phyloP scores from a whole-genome alignment of 2,329 filamentous ascomycete species.

The Calycina herbarum region DNA sequence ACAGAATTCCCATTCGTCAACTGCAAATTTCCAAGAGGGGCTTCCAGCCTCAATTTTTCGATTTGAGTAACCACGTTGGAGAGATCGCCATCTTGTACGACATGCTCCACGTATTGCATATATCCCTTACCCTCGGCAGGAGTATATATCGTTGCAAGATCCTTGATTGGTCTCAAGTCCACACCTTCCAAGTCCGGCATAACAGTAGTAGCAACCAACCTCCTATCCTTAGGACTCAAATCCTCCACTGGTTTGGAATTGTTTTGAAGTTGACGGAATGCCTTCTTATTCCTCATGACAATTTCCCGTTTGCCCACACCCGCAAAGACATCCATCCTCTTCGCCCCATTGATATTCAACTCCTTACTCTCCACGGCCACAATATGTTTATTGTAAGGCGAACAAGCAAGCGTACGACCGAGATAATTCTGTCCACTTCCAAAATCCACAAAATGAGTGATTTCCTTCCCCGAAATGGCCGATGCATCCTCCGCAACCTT shows the following conservation, averaged over 20 bases:
- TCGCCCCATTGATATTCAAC: slow-evolving; percentile 83
- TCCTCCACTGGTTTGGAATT: slow-evolving; percentile 43
- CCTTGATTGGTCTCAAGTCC: slow-evolving; percentile 53
- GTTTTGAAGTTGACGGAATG: slow-evolving; percentile 50
- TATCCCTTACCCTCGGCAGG: slow-evolving; percentile 64
- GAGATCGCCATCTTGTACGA: slow-evolving; percentile 72
- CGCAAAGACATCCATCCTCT: slow-evolving; percentile 79
- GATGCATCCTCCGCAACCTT: slow-evolving; percentile 58
- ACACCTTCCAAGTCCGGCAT: slow-evolving; percentile 24
- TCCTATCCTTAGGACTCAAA: slow-evolving; percentile 44
- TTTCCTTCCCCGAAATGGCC: slow-evolving; percentile 53
- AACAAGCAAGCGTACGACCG: slow-evolving; percentile 79
- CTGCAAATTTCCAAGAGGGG: slow-evolving; percentile 19
- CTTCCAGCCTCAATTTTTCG: slow-evolving; percentile 42
- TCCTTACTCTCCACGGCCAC: slow-evolving; percentile 88
- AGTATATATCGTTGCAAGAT: slow-evolving; percentile 53
- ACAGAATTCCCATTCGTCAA: slow-evolving; percentile 27
- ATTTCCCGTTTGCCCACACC: slow-evolving; percentile 72
- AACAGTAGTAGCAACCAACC: slow-evolving; percentile 41
- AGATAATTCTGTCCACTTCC: slow-evolving; percentile 97
- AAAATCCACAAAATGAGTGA: slow-evolving; percentile 92
- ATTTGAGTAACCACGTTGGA: slow-evolving; percentile 65
- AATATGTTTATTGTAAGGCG: slow-evolving; percentile 82
- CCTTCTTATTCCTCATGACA: slow-evolving; percentile 80
- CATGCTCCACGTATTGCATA: slow-evolving; percentile 76